Evolutionary conservation across 1,284 basidiomycete species (phyloP).

Genomic region (Fomes fomentarius): DNA sequence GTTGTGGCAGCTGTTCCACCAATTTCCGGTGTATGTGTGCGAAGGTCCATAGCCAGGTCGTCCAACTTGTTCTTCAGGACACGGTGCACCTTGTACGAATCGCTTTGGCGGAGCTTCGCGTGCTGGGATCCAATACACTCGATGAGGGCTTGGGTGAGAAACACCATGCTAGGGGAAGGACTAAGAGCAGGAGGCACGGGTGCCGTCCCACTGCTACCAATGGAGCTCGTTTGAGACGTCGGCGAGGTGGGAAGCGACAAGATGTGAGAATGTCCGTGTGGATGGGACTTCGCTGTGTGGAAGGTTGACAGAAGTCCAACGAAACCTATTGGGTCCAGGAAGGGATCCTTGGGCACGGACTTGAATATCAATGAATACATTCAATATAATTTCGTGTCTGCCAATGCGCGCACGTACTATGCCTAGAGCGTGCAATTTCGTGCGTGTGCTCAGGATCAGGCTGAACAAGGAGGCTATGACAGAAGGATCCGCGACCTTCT

Average conservation of each 20-base stretch:
- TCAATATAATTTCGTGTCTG: not conserved
- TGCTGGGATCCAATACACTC: slow-evolving; percentile 53
- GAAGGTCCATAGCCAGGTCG: slow-evolving; percentile 42
- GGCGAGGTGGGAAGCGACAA: slow-evolving; percentile 20
- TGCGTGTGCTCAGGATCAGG: slow-evolving; percentile 65
- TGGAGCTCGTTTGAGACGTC: slow-evolving; percentile 21
- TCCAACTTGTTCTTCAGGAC: slow-evolving; percentile 58
- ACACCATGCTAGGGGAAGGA: slow-evolving; percentile 17
- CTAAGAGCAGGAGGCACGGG: slow-evolving; percentile 7
- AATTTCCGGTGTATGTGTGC: slow-evolving; percentile 31
- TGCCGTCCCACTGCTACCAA: not conserved
- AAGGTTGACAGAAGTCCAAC: slow-evolving; percentile 31
- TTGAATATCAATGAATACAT: slow-evolving; percentile 27
- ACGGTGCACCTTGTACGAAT: slow-evolving; percentile 63
- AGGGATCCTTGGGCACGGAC: slow-evolving; percentile 74
- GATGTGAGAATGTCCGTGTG: slow-evolving; percentile 23
- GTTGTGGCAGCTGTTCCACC: slow-evolving; percentile 37
- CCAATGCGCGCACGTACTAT: slow-evolving; percentile 34
- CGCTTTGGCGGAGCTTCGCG: slow-evolving; percentile 50
- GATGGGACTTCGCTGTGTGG: slow-evolving; percentile 26
- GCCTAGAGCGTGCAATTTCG: slow-evolving; percentile 62
- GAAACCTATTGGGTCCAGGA: slow-evolving; percentile 66
- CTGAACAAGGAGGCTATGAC: slow-evolving; percentile 71
- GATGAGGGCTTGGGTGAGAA: slow-evolving; percentile 54
- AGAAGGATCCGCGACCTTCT: slow-evolving; percentile 71